Conservation (phyloP, 805 yeast species). For the Sungouiozyma ichnusensis region DNA sequence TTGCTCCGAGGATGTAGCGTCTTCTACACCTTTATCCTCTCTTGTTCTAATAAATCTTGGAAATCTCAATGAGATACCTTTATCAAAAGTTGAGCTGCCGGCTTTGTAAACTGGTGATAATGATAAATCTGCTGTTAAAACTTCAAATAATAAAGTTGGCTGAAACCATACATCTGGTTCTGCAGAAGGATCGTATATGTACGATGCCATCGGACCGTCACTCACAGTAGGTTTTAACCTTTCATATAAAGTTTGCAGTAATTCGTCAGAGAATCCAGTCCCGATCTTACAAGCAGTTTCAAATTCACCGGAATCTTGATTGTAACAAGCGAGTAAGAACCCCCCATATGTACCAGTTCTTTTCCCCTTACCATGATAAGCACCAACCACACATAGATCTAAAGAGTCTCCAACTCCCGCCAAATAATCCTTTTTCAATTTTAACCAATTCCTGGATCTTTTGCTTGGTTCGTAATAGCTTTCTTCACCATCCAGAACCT, state of each 20-base stretch:
- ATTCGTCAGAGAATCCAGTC: constrained; percentile 89
- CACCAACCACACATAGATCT: constrained; percentile 89
- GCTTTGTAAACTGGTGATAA: constrained; percentile 85
- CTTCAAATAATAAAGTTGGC: constrained; percentile 76
- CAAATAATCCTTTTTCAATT: constrained; percentile 86
- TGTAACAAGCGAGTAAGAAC: constrained; percentile 80
- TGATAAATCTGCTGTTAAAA: constrained; percentile 81
- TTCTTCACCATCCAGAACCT: constrained; percentile 70
- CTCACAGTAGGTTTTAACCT: constrained; percentile 60
- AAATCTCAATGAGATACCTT: constrained; percentile 79
- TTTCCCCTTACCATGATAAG: constrained; percentile 87
- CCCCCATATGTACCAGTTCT: constrained; percentile 95
- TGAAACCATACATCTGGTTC: constrained; percentile 93
- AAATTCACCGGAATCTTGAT: constrained; percentile 81
- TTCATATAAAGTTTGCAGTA: constrained; percentile 48
- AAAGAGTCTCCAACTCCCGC: constrained; percentile 94
- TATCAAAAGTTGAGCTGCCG: constrained; percentile 58
- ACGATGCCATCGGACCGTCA: constrained; percentile 52
- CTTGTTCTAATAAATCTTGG: constrained; percentile 78
- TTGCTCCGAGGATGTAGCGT: constrained; percentile 78
- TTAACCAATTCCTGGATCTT: constrained; percentile 90
- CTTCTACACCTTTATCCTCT: constrained; percentile 78
- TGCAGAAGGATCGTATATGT: constrained; percentile 60
- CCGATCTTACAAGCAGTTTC: constrained; percentile 97
- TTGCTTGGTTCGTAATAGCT: constrained; percentile 89